Percentiles rank a stretch among this genome's conserved stretches.
phyloP scores from a whole-genome alignment of 2,329 filamentous ascomycete species.

The Mollisia scopiformis region DNA sequence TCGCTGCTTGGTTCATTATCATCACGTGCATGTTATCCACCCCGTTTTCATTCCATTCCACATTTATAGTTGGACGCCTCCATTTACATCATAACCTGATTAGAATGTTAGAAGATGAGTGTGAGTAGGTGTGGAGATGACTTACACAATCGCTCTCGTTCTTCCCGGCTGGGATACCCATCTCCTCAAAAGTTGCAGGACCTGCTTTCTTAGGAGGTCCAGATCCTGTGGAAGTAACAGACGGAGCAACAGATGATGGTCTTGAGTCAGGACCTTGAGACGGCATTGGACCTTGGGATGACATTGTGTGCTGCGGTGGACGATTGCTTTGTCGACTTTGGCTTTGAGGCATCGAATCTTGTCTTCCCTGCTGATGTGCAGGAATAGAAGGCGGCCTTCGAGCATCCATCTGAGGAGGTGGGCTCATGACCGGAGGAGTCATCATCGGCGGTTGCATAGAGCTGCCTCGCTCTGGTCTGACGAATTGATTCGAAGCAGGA shows the following conservation, averaged over 20 bases:
- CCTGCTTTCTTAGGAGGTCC: conserved; percentile 53
- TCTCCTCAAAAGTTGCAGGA: conserved; percentile 95
- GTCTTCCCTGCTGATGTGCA: conserved; percentile 3
- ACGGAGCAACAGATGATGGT: conserved; percentile 12
- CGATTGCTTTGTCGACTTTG: conserved; percentile 15
- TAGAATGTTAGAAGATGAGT: conserved; percentile 6
- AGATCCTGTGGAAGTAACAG: conserved; percentile 8
- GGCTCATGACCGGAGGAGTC: conserved; percentile 18
- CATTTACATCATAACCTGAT: conserved; percentile 35
- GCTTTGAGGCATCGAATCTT: conserved; percentile 11
- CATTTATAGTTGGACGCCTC: neutral
- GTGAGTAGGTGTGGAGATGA: neutral
- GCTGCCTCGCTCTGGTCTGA: conserved; percentile 26
- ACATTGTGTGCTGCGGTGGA: conserved; percentile 26
- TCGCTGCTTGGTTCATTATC: conserved; percentile 23
- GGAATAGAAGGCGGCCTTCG: neutral
- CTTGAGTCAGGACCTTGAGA: conserved; percentile 20
- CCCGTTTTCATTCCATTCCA: neutral
- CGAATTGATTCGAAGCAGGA: conserved; percentile 20
- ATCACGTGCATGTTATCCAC: conserved; percentile 13
- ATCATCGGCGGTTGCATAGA: conserved; percentile 27
- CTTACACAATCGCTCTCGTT: conserved; percentile 86
- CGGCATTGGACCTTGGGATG: too few species aligned
- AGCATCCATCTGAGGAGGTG: conserved; percentile 3
- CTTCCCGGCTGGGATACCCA: conserved; percentile 88